Conservation (phyloP, 164 flowering plant genomes). For the Houttuynia cordata region DNA sequence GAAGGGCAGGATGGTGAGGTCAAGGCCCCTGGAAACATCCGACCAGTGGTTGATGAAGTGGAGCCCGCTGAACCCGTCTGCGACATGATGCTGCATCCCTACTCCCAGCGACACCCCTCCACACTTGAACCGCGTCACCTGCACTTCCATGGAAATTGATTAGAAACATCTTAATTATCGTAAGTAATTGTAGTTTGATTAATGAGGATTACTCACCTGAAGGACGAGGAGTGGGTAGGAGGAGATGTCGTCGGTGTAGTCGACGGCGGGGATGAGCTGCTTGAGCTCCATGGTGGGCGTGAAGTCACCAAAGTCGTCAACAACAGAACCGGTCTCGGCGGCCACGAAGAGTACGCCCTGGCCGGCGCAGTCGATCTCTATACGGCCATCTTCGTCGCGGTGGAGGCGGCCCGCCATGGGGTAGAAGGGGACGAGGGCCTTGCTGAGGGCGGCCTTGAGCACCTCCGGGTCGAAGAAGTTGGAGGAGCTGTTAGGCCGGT, state of each 20-base stretch:
- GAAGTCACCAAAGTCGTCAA: conserved; percentile 52
- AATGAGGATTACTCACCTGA: conserved; percentile 25
- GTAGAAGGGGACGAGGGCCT: conserved; percentile 39
- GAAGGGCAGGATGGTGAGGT: conserved; percentile 39
- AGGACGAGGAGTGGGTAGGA: conserved; percentile 34
- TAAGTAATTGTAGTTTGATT: too few relatives aligned
- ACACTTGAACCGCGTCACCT: conserved; percentile 30
- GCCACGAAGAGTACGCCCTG: conserved; percentile 43
- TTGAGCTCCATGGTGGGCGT: conserved; percentile 33
- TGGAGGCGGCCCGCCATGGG: conserved; percentile 46
- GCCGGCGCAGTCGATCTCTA: conserved; percentile 43
- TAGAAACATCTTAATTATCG: too few relatives aligned
- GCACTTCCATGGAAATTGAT: neutral
- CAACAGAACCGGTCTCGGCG: conserved; percentile 27
- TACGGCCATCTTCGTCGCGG: conserved; percentile 34
- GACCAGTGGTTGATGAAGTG: conserved; percentile 67
- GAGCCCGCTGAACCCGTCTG: conserved; percentile 53
- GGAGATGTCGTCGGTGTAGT: conserved; percentile 26
- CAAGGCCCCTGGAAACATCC: conserved; percentile 53
- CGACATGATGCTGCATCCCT: conserved; percentile 61
- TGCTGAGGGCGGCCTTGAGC: conserved; percentile 33
- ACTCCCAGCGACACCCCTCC: conserved; percentile 34
- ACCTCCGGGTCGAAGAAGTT: conserved; percentile 11
- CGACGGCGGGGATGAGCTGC: conserved; percentile 41
- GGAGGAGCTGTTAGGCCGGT: conserved; percentile 12